Evolutionary conservation across 208 protist genomes (phyloP), one percentile per base, ranked within the genome.

Genomic region (Wallacemonas sp.): DNA sequence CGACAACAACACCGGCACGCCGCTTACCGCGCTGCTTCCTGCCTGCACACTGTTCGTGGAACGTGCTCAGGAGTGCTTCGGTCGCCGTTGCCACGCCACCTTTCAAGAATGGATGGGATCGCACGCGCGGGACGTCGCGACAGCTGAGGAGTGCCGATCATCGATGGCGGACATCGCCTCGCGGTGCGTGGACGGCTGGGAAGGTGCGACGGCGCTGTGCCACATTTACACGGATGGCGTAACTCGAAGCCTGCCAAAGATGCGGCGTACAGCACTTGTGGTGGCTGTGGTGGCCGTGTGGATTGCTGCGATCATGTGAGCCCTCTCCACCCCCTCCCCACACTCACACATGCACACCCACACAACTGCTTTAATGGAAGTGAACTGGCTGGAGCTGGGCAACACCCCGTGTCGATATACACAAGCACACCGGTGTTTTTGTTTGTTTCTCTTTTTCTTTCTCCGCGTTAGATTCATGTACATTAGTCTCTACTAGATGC

Each of bases 121-220:
- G 33, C 63, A 45, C 12, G 14, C 14, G 4, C 14, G 1, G 17
- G 28, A 42, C 6, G 22, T 44, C 9, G 51, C 15, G 15, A 30
- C 62, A 4, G 34, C 30, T n/a, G 11, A 61, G 9, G 24, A 61
- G 26, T 81, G 75, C 42, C 22, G 21, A 26, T 41, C 68, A 21
- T 27, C 34, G 47, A 59, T 53, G 22, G 45, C 33, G 8, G 12
- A 21, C 12, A 30, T 73, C 17, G 75, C 74, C 9, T n/a, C 65
- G 15, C 42, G 34, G 11, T 85, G 79, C 44, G 1, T 81, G 9
- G 75, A 85, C 56, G 69, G 67, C 34, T 85, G 79, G 79, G 51
- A 55, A 22, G 79, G 79, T 0, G 70, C 67, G 8, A 55, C 61
- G 11, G 41, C 58, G 34, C 28, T 85, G 27, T 85, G 79, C 56